These are phyloP conservation scores for Penstemon davidsonii DNA, from an alignment of 257 asterid species.

Conservation along the genomic window DNA sequence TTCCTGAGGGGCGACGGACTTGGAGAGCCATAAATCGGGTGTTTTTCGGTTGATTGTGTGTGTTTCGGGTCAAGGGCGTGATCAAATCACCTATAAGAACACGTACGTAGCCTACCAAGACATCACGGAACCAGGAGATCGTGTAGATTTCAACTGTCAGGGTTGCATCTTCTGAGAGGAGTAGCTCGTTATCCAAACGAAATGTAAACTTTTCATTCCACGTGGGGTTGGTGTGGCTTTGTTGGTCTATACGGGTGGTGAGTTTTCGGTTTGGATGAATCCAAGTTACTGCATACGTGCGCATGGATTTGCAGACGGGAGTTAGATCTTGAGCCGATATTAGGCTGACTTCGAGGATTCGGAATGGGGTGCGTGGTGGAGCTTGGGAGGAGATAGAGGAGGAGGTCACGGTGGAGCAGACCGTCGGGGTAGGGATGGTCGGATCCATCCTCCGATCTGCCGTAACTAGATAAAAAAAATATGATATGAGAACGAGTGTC, in stretches of 20 bases:
- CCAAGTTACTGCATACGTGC: constrained; percentile 63
- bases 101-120: constrained; percentile 54
- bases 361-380: constrained; percentile 24
- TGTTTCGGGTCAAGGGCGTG: constrained; percentile 15
- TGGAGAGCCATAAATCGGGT: constrained; percentile 62
- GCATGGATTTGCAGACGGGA: constrained; percentile 55
- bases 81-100: constrained; percentile 52
- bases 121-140: constrained; percentile 62
- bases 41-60: constrained; percentile 12
- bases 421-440: constrained; percentile 37
- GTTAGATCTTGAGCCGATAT: constrained; percentile 75
- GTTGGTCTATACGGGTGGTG: constrained; percentile 47
- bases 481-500: constrained; percentile 13
- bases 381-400: constrained; percentile 30
- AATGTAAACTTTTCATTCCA: constrained; percentile 74
- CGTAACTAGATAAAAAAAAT: constrained; percentile 20
- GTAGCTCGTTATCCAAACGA: constrained; percentile 43
- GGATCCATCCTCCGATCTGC: constrained; percentile 49
- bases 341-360: constrained; percentile 53
- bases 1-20: constrained; percentile 63
- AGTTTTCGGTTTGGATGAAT: constrained; percentile 47
- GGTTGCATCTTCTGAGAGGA: constrained; percentile 38
- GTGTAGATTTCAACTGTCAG: constrained; percentile 59
- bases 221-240: constrained; percentile 51
- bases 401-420: constrained; percentile 53